phyloP scores from a whole-genome alignment of 352 stramenopile genomes.

The Thalassiosira exigua region DNA sequence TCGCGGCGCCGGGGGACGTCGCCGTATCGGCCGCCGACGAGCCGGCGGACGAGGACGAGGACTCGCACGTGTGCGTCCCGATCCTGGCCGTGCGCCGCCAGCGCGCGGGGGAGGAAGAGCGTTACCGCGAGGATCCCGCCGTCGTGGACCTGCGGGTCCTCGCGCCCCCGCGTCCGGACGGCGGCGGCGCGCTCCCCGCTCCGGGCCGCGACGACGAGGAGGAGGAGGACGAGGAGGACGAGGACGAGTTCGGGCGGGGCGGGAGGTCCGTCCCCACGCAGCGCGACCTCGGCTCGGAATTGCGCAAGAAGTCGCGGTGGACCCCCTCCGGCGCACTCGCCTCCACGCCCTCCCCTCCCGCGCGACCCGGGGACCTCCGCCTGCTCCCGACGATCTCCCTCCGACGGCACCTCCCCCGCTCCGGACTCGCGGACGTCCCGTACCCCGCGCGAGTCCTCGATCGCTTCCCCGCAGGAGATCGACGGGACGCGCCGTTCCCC shows the following conservation, averaged over 20 bases:
- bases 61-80: slow-evolving; percentile 72
- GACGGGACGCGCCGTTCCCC: slow-evolving; percentile 78
- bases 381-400: too few relatives aligned
- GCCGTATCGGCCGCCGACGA: neutral
- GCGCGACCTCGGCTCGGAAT: slow-evolving; percentile 13
- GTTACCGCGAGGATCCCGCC: slow-evolving; percentile 80
- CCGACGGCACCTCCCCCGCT: too few relatives aligned
- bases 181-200: too few relatives aligned
- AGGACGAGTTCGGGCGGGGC: slow-evolving; percentile 43
- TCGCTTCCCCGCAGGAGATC: slow-evolving; percentile 82
- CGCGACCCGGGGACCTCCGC: too few relatives aligned
- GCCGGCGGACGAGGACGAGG: slow-evolving; percentile 7
- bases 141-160: slow-evolving; percentile 68
- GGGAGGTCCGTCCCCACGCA: slow-evolving; percentile 24
- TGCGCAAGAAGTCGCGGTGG: slow-evolving; percentile 56
- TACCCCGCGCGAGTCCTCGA: slow-evolving; percentile 78
- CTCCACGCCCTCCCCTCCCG: too few relatives aligned
- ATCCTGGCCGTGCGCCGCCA: slow-evolving; percentile 75
- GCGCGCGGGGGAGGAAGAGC: slow-evolving; percentile 74
- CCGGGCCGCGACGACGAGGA: slow-evolving; percentile 24
- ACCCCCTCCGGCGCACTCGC: slow-evolving; percentile 16
- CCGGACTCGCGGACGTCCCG: slow-evolving; percentile 78
- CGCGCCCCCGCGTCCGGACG: neutral
- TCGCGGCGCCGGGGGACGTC: slow-evolving; percentile 14
- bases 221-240: slow-evolving; percentile 57